Evolutionary conservation across 2,329 filamentous ascomycete species (phyloP).

Genomic region (Byssochlamys sp.): DNA sequence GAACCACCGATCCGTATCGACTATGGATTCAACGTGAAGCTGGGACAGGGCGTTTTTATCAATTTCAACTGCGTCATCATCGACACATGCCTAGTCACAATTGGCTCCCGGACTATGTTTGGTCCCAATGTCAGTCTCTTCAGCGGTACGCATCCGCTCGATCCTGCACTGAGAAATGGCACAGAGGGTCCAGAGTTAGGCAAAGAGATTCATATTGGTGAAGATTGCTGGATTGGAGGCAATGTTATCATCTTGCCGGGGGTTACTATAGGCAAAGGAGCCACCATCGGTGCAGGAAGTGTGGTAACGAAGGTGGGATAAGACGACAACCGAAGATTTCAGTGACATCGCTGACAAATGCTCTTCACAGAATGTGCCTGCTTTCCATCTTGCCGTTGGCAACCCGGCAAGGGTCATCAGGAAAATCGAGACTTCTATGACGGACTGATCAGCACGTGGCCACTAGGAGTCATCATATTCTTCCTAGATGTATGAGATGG

Average conservation of each 20-base stretch:
- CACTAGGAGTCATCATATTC: neutral
- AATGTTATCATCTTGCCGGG: slow-evolving; percentile 63
- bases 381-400: slow-evolving; percentile 33
- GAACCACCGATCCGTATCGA: slow-evolving; percentile 62
- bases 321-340: neutral
- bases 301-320: slow-evolving; percentile 62
- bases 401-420: slow-evolving; percentile 33
- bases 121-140: slow-evolving; percentile 72
- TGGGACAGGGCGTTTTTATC: slow-evolving; percentile 64
- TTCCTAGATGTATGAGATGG: neutral
- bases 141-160: slow-evolving; percentile 65
- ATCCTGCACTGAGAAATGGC: slow-evolving; percentile 65
- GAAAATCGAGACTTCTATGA: slow-evolving; percentile 30
- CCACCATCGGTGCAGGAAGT: slow-evolving; percentile 67
- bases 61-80: slow-evolving; percentile 67
- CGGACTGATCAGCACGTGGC: slow-evolving; percentile 5
- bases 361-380: slow-evolving; percentile 28
- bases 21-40: slow-evolving; percentile 65
- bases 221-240: slow-evolving; percentile 73
- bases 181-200: slow-evolving; percentile 65
- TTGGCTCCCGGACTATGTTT: slow-evolving; percentile 68
- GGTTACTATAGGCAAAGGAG: slow-evolving; percentile 66
- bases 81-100: slow-evolving; percentile 64
- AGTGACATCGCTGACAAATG: neutral
- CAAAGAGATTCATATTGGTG: slow-evolving; percentile 62